Base-by-base conservation (phyloP, 2,329 filamentous ascomycete genomes). In the Penicillium sp. region DNA sequence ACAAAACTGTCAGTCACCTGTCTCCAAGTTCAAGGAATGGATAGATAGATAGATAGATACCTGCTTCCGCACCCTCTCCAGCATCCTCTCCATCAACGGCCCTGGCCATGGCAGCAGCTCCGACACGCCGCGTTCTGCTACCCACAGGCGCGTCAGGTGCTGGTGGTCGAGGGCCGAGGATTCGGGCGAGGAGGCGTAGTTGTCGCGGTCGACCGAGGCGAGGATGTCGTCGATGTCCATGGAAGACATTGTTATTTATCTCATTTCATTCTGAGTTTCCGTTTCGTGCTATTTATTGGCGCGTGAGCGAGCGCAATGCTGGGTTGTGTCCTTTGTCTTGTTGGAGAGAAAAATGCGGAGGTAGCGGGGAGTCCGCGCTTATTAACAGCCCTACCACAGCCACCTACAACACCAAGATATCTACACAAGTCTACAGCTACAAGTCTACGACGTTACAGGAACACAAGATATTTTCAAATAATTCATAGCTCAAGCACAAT, bases 61-160 rank as follows among this genome's bases (percentile, higher is more conserved):
- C 77, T 90, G 87, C 47, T 76, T 74, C 64, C 85, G 84, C 61
- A 91, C 84, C 59, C 86, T 82, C 59, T 84, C 83, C 74, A 91
- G 88, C 65, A 94, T 83, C 61, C 93, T 85, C 62, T 94, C 89
- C 69, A 99, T 89, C 57, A 97, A 79, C 18, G 83, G 83, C 38
- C 85, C 83, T 4, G 87, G 82, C 74, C 85, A 97, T 74, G 86
- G 83, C 40, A 97, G 79, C n/a, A 99, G 80, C 73, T 97, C 92
- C 2, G 93, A 91, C 46, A 91, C 87, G 56, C 88, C 90, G 64
- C 94, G 85, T 74, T 99, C 95, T 45, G 93, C 90, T 46, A 97
- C 84, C 93, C 93, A 99, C 66, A 87, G 88, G 66, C 93, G 88
- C 64, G 93, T 97, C 64, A 99, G 78, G 53, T 89, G 85, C 72